Base-by-base conservation (phyloP, 2,329 filamentous ascomycete species). In the Colletotrichum ledebouriae region DNA sequence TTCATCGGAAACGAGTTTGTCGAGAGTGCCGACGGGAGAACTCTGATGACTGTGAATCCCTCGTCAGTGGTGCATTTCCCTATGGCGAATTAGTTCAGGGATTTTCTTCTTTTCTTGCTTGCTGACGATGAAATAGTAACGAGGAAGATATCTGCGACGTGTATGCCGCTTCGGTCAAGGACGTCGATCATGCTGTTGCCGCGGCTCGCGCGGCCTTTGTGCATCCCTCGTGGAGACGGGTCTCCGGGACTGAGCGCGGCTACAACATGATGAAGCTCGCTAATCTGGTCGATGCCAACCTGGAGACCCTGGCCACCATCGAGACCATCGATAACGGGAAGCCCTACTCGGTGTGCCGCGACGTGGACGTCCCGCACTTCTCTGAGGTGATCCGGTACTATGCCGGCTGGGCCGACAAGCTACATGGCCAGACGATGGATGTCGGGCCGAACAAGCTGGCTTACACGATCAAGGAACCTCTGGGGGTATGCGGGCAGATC, bases 1-100 rank as follows among this genome's bases (percentile, higher is more conserved):
- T 94, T 94, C 79, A 94, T 94, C 81, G 92, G 93, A 82, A 94
- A 94, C 72, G 90, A 94, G 76, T 94, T 92, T 77, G 89, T 93
- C 60, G 84, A 88, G 74, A 88, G 89, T 63, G 89, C 85, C 77
- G 86, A 86, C 13, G 89, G 86, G 50, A 84, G 89, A 75, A 92
- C 85, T 72, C 85, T 94, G 61, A 82, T 85, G 13, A 86, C 87
- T 17, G 86, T 93, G 74, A 93, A 93, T 75, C 92, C 92, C 52
- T 86, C 86, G 89, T 92, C 81, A 70, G 83, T 55, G n/a, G n/a
- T 17, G 20, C 15, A 29, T 29, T 29, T 29, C 29, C 29, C 29
- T 29, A 7, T 29, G 29, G 29, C 29, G 6, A 29, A 7, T 29
- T 29, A 2, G 29, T 29, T 29, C 29, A 7, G 29, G 29, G 29